Evolutionary conservation across 352 stramenopile species (phyloP).

Genomic region (Phytophthora capsici): DNA sequence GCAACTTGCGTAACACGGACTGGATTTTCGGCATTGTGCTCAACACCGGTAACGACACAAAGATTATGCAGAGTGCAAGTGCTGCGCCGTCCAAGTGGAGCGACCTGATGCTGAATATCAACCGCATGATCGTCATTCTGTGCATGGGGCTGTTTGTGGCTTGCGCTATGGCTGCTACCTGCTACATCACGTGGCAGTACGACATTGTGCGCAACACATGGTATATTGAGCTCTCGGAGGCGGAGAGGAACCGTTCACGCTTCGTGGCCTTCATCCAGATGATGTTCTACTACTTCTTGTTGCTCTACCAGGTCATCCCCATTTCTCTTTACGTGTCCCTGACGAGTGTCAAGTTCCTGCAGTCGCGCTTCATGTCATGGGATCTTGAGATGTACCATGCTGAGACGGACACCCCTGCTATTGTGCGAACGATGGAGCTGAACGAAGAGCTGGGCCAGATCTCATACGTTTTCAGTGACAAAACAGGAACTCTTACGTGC

Average conservation of each 20-base stretch:
- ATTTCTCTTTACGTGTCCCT: constrained; percentile 95
- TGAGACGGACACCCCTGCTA: constrained; percentile 90
- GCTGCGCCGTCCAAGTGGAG: constrained; percentile 84
- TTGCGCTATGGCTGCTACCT: constrained; percentile 69
- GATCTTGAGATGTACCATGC: constrained; percentile 92
- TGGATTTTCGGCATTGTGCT: constrained; percentile 88
- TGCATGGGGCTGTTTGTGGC: constrained; percentile 69
- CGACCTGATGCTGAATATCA: constrained; percentile 82
- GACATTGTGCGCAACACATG: constrained; percentile 75
- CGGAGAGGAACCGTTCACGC: constrained; percentile 45
- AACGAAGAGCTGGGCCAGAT: constrained; percentile 94
- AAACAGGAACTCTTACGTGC: constrained; percentile 93
- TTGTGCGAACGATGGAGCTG: constrained; percentile 87
- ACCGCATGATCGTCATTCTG: constrained; percentile 83
- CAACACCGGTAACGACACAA: constrained; percentile 92
- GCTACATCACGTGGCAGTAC: constrained; percentile 82
- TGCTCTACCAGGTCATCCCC: constrained; percentile 93
- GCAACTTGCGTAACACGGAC: constrained; percentile 89
- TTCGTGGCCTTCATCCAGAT: constrained; percentile 84
- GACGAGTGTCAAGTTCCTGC: constrained; percentile 89
- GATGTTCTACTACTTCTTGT: constrained; percentile 93
- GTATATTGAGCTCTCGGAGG: constrained; percentile 66
- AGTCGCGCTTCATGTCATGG: constrained; percentile 88
- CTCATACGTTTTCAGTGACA: constrained; percentile 91
- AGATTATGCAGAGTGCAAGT: constrained; percentile 90